These are phyloP conservation scores for Inonotus obliquus DNA, from an alignment of 1,284 basidiomycete species.

Conservation along the genomic window DNA sequence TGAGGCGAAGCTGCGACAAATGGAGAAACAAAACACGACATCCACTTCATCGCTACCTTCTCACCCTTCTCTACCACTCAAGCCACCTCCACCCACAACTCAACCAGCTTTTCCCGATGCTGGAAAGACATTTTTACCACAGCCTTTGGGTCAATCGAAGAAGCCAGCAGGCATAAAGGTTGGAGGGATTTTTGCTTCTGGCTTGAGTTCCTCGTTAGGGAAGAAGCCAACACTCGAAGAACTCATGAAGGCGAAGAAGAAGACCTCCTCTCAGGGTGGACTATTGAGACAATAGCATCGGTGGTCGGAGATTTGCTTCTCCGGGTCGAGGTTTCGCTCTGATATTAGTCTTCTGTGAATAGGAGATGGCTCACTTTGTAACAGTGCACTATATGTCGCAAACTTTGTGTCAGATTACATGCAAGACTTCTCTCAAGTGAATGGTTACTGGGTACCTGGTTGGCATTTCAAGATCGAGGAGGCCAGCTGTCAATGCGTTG, in stretches of 20 bases:
- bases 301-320: not conserved
- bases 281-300: slow-evolving; percentile 7
- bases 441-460: no score
- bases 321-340: no score
- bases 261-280: not conserved
- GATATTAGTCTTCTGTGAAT: no score
- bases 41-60: slow-evolving; percentile 24
- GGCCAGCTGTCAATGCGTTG: no score
- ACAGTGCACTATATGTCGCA: no score
- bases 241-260: slow-evolving; percentile 17
- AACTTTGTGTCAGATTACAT: no score
- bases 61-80: slow-evolving; percentile 51
- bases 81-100: slow-evolving; percentile 31
- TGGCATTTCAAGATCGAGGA: no score
- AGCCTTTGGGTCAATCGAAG: not conserved
- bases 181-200: slow-evolving; percentile 7
- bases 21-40: slow-evolving; percentile 44
- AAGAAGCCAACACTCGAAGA: slow-evolving; percentile 19
- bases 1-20: slow-evolving; percentile 88
- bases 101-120: slow-evolving; percentile 3
- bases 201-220: slow-evolving; percentile 10
- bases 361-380: no score
- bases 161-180: not conserved
- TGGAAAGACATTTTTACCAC: not conserved
- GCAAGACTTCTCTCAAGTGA: no score